A percentile compares a stretch with the other conserved stretches of the same genome.
These are phyloP conservation scores for Rugonectria rugulosa DNA, from an alignment of 2,329 filamentous ascomycete species.

Conservation along the genomic window DNA sequence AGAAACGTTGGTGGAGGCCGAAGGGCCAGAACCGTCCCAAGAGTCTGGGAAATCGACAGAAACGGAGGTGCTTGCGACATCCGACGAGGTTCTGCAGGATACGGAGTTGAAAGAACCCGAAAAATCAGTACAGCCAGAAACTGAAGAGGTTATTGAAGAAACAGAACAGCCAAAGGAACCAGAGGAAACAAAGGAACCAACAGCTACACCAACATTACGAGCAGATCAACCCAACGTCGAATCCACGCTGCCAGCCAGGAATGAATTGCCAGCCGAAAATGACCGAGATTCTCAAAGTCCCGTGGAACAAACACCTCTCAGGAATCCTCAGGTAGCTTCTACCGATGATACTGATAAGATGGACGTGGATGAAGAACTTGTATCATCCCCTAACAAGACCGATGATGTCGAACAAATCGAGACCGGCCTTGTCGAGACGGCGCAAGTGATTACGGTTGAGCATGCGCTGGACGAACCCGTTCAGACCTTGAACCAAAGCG, in stretches of 20 bases:
- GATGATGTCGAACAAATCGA: background rate
- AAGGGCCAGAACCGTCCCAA: background rate
- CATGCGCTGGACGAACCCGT: slow-evolving; percentile 1
- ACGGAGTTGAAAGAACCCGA: background rate
- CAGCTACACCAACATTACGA: background rate
- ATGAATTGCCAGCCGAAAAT: background rate
- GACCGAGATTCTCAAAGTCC: background rate
- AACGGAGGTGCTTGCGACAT: background rate
- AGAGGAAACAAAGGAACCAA: background rate
- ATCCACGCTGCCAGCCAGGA: background rate
- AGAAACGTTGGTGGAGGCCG: background rate
- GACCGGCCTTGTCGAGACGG: background rate
- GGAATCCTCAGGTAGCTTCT: background rate
- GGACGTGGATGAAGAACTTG: slow-evolving; percentile 16
- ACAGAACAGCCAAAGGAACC: background rate
- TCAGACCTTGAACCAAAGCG: background rate
- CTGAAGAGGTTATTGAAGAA: background rate
- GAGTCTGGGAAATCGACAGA: background rate
- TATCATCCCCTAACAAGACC: background rate
- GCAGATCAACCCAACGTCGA: background rate
- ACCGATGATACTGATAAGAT: slow-evolving; percentile 4
- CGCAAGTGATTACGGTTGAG: background rate
- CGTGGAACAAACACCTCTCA: background rate
- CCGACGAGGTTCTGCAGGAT: background rate
- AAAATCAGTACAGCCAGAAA: background rate